A percentile compares a stretch with the other conserved stretches of the same genome.
phyloP scores from a whole-genome alignment of 148 eudicot species.

The Camellia lanceoleosa region DNA sequence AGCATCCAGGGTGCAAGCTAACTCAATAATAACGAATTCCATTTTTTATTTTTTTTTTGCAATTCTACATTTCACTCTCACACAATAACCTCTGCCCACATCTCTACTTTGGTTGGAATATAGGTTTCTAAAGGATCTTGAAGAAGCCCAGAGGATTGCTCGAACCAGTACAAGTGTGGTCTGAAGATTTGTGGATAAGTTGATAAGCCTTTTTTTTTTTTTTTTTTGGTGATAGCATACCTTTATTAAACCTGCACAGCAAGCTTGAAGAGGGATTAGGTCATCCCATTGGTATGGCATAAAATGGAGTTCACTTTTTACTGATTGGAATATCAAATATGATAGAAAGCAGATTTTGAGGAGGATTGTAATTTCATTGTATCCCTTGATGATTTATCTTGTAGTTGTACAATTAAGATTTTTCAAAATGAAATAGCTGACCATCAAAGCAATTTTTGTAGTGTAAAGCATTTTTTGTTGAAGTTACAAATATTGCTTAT shows the following conservation, averaged over 20 bases:
- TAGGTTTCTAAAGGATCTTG: constrained; percentile 90
- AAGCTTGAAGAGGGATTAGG: not conserved
- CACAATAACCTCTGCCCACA: not conserved
- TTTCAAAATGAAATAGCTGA: not conserved
- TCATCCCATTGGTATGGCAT: not conserved
- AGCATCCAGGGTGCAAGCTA: not conserved
- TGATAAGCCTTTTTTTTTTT: not conserved
- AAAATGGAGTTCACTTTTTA: not conserved
- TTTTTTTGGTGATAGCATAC: not conserved
- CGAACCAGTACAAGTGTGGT: constrained; percentile 46
- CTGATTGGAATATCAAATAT: not conserved
- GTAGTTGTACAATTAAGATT: not conserved
- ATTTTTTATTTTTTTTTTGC: not conserved
- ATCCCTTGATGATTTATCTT: not conserved
- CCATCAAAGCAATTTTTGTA: constrained; percentile 1
- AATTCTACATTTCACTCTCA: not conserved
- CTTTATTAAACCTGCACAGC: not conserved
- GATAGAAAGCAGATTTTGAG: not conserved
- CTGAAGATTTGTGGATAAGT: not conserved
- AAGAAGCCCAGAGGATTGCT: constrained; percentile 76
- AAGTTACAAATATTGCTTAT: too few species aligned
- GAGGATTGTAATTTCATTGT: not conserved
- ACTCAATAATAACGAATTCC: not conserved
- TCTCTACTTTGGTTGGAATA: constrained; percentile 9
- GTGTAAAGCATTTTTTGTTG: not conserved